Percentiles rank a stretch among this genome's conserved stretches.
Evolutionary conservation across 225 moss, liverwort and hornwort species (phyloP).

Genomic region (Anthoceros angustus): DNA sequence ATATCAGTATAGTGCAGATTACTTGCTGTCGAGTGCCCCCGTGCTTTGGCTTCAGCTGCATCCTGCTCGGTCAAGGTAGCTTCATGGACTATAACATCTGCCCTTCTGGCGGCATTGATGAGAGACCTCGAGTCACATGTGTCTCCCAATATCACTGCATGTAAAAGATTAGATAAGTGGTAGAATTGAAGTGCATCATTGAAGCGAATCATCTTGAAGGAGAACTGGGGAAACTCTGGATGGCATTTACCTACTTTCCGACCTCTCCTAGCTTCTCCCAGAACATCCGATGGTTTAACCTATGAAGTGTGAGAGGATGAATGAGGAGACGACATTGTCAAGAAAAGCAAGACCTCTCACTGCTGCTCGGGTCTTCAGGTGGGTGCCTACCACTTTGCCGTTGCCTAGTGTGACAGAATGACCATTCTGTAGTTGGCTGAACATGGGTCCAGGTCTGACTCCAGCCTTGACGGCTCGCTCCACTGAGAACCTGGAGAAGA

Average conservation of each 20-base stretch:
- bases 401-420: slow-evolving; percentile 46
- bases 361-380: not conserved
- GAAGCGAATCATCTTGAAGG: not conserved
- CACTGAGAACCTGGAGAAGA: slow-evolving; percentile 45
- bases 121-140: slow-evolving; percentile 71
- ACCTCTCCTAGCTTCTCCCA: slow-evolving; percentile 74
- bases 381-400: slow-evolving; percentile 48
- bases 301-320: slow-evolving; percentile 7
- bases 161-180: slow-evolving; percentile 4
- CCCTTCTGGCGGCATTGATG: slow-evolving; percentile 54
- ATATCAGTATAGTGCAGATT: slow-evolving; percentile 2
- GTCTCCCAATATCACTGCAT: slow-evolving; percentile 83
- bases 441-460: slow-evolving; percentile 63
- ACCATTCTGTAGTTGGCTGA: slow-evolving; percentile 56
- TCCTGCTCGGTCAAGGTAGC: slow-evolving; percentile 74
- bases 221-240: not conserved
- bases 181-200: too few species aligned
- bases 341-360: not conserved
- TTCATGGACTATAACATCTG: slow-evolving; percentile 83
- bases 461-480: slow-evolving; percentile 63
- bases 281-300: slow-evolving; percentile 75
- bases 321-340: not conserved
- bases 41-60: slow-evolving; percentile 46
- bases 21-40: slow-evolving; percentile 93
- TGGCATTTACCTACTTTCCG: slow-evolving; percentile 63